phyloP scores from a whole-genome alignment of 148 eudicot genomes.

The Persicaria tinctoria region DNA sequence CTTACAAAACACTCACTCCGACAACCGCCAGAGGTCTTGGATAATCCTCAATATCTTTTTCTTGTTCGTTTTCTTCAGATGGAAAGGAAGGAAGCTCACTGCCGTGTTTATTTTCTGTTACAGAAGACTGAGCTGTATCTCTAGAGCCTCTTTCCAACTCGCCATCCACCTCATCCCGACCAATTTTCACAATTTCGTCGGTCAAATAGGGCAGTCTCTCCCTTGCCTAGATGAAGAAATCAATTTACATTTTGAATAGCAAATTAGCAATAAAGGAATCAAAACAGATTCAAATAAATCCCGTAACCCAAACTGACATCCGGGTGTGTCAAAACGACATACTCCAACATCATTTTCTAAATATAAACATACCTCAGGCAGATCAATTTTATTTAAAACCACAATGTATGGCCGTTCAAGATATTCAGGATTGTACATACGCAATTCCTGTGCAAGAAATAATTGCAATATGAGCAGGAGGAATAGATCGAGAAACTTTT shows the following conservation, averaged over 20 bases:
- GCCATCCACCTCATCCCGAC: conserved; percentile 28
- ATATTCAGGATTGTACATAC: conserved; percentile 97
- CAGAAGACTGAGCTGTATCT: conserved; percentile 21
- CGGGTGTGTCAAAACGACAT: not conserved
- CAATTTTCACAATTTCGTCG: conserved; percentile 59
- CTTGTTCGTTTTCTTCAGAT: conserved; percentile 30
- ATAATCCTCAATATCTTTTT: conserved; percentile 44
- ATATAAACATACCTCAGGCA: conserved; percentile 57
- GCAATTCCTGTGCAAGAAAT: conserved; percentile 16
- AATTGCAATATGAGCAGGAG: conserved; percentile 1
- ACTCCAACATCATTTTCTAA: not conserved
- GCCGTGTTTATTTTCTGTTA: conserved; percentile 20
- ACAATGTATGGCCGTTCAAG: conserved; percentile 87
- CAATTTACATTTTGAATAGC: not conserved
- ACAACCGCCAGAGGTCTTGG: conserved; percentile 82
- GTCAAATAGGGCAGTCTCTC: conserved; percentile 59
- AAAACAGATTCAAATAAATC: not conserved
- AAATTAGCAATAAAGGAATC: not conserved
- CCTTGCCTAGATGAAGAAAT: conserved; percentile 36
- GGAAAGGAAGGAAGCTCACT: conserved; percentile 23
- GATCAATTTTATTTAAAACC: conserved; percentile 90
- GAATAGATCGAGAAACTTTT: not conserved
- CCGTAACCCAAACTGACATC: not conserved
- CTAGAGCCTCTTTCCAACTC: conserved; percentile 16
- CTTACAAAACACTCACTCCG: conserved; percentile 94